Base-by-base conservation (phyloP, 805 yeast species). In the Candida koratica region DNA sequence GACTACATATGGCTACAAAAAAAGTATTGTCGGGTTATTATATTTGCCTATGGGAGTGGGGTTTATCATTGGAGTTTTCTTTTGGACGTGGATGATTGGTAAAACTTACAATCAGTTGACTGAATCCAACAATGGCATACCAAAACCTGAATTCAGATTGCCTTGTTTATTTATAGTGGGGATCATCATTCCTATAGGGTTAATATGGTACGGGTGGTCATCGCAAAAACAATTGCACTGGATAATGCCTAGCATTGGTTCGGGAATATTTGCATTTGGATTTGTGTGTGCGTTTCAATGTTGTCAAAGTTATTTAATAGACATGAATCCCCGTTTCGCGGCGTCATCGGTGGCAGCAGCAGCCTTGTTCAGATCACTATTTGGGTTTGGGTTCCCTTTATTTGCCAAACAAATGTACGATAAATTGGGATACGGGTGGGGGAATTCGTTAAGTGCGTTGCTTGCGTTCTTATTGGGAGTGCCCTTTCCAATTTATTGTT, bases 191-290 rank as follows among this genome's bases (percentile, higher is more conserved):
- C 79, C 86, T 0, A 62, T 67, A 10, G 87, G 86, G 0, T 58
- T 81, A 27, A 60, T 81, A 41, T 77, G 84, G 77, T 79, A 76
- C 48, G 88, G 87, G 11, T 81, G 87, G 88, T 70, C 80, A 22
- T 80, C 83, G 1, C 61, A 78, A 48, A 61, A 70, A 20, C 52
- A 70, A 19, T 49, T 76, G 28, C 76, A 67, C 35, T 81, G 83
- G 81, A 67, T 81, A 26, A 73, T 79, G 67, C 83, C 85, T 0
- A 60, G 64, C 19, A 60, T 81, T 19, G 89, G 88, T 3, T 67
- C 78, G 12, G 71, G 63, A 4, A 58, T 82, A 16, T 79, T 79
- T 52, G 80, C 81, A 2, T 69, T 73, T 48, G 77, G 77, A 2
- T 55, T 79, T 26, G 71, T 78, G 38, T 73, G 79, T 4, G 77